Conservation (phyloP, 768 basidiomycete genomes). For the Pleurotus giganteus region DNA sequence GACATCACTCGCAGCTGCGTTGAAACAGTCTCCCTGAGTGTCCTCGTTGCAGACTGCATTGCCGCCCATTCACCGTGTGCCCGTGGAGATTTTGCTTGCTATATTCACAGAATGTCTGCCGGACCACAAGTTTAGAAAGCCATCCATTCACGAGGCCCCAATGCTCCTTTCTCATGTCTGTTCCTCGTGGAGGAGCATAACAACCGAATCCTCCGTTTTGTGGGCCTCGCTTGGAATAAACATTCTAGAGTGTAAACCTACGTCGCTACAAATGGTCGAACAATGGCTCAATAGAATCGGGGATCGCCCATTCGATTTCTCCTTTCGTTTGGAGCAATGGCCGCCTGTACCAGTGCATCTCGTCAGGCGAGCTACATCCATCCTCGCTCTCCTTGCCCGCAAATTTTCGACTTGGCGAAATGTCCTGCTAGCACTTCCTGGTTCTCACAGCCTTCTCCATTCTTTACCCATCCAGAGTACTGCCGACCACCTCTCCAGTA, state of each 20-base stretch:
- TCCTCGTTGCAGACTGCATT: not conserved
- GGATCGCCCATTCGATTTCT: conserved; percentile 3
- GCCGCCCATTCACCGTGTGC: conserved; percentile 3
- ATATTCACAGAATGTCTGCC: conserved; percentile 6
- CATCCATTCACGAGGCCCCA: conserved; percentile 1
- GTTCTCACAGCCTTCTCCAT: conserved; percentile 13
- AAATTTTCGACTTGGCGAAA: conserved; percentile 18
- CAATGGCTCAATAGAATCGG: conserved; percentile 1
- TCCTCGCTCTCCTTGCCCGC: conserved; percentile 9
- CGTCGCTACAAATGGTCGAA: conserved; percentile 2
- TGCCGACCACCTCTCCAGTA: conserved; percentile 13
- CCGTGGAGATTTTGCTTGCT: not conserved
- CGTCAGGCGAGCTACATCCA: not conserved
- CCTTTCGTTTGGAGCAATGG: conserved; percentile 7
- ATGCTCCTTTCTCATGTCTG: conserved; percentile 8
- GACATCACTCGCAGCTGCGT: not conserved
- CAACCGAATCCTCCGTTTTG: not conserved
- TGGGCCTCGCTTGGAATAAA: conserved; percentile 1
- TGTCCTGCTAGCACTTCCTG: conserved; percentile 19
- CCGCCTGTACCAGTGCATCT: conserved; percentile 2
- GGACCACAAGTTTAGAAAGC: not conserved
- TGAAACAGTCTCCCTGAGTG: not conserved
- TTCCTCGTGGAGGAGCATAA: not conserved
- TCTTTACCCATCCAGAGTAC: conserved; percentile 8
- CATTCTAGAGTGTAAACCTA: not conserved